These are phyloP conservation scores for Tremella fuciformis DNA, from an alignment of 768 basidiomycete species.

Conservation along the genomic window DNA sequence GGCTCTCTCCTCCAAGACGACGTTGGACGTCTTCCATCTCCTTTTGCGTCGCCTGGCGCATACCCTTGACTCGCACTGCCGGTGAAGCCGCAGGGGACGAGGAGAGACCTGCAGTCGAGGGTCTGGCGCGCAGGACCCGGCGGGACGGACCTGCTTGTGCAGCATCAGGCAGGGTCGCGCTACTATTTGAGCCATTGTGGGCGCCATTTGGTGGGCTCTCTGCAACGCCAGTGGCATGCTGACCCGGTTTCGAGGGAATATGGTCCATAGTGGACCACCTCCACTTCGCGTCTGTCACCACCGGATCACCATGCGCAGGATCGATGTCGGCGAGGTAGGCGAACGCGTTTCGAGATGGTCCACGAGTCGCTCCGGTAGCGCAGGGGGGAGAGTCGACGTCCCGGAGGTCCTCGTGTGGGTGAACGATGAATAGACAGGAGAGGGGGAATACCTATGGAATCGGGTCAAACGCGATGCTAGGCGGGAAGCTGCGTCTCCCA, in stretches of 20 bases:
- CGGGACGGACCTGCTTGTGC: neutral
- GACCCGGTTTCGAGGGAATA: neutral
- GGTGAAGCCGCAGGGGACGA: neutral
- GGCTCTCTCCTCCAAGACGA: constrained; percentile 23
- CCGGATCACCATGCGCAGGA: no score
- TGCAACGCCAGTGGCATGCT: neutral
- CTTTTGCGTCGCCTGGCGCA: constrained; percentile 22
- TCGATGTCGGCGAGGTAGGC: no score
- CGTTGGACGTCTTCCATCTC: constrained; percentile 25
- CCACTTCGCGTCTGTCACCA: constrained; percentile 24
- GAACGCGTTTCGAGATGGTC: no score
- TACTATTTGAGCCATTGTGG: neutral
- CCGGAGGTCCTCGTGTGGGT: no score
- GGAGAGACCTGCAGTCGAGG: constrained; percentile 20
- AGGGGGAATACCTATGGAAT: no score
- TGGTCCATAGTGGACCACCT: constrained; percentile 47
- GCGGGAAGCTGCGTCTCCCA: no score
- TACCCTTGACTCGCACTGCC: neutral
- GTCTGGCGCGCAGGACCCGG: constrained; percentile 32
- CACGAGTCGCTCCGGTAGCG: no score
- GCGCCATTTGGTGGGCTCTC: constrained; percentile 4
- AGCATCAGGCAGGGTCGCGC: neutral
- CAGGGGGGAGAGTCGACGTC: no score
- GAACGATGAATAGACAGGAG: no score
- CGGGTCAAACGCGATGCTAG: no score